Evolutionary conservation across 257 asterid species (phyloP), one percentile per base, ranked within the genome.

Genomic region (Craterostigma plantagineum): DNA sequence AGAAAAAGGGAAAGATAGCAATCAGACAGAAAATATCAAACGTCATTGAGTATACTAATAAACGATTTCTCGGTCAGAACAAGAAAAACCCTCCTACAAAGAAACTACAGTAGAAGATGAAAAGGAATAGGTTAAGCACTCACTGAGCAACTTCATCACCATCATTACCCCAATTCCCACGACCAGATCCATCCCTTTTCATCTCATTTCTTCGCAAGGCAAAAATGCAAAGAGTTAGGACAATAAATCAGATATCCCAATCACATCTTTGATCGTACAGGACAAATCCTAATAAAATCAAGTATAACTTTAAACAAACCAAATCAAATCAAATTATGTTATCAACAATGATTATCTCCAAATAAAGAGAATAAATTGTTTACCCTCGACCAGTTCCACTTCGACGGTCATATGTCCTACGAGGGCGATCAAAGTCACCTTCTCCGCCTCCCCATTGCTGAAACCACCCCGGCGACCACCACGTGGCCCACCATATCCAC

Each of bases 321-420:
- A 1, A 8, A 3, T 41, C 5, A 8, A 14, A 15, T 10, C 13
- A 44, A 11, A 17, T n/a, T 34, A 34, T 3, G 16, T n/a, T n/a
- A n/a, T n/a, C n/a, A n/a, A n/a, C n/a, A n/a, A n/a, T n/a, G n/a
- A 16, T 18, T 15, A 52, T 13, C 14, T 51, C 13, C 11, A 15
- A 2, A 14, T 35, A 1, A 47, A 34, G 42, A 7, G 33, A 4
- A 18, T 16, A 7, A 12, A 8, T 17, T 8, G 40, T 49, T 3
- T 69, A 84, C 95, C 91, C 87, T 7, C 70, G 81, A 1, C 92
- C 81, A 45, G 91, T 73, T 50, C 91, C 95, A 71, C 80, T 79
- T 34, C 57, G 81, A 16, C 87, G 84, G 12, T 76, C 93, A 48
- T 58, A 69, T n/a, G 53, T 16, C 60, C 87, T 62, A 18, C 77